phyloP scores from a whole-genome alignment of 2,329 filamentous ascomycete species.

The Elsinoe arachidis region DNA sequence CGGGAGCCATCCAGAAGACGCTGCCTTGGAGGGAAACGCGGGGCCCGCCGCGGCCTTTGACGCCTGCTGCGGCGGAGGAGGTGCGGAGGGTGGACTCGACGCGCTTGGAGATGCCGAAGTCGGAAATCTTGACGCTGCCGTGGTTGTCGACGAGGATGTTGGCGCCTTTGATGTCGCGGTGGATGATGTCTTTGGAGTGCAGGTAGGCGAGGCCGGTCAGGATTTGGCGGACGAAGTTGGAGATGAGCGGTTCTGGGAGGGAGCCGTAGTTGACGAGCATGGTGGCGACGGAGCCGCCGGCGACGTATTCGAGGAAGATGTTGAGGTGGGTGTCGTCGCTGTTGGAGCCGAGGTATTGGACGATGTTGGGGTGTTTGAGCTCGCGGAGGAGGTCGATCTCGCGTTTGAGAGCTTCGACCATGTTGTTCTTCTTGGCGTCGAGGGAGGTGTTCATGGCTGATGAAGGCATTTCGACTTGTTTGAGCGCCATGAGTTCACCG shows the following conservation, averaged over 20 bases:
- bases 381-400: slow-evolving; percentile 92
- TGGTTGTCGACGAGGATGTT: slow-evolving; percentile 99
- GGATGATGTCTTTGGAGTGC: slow-evolving; percentile 90
- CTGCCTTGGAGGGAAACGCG: slow-evolving; percentile 82
- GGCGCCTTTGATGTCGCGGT: slow-evolving; percentile 97
- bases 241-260: slow-evolving; percentile 82
- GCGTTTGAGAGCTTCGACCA: slow-evolving; percentile 94
- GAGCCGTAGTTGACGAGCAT: slow-evolving; percentile 99
- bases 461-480: slow-evolving; percentile 89
- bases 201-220: slow-evolving; percentile 86
- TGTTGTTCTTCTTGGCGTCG: slow-evolving; percentile 89
- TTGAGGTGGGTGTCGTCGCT: slow-evolving; percentile 87
- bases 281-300: slow-evolving; percentile 91
- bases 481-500: slow-evolving; percentile 93
- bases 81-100: slow-evolving; percentile 72
- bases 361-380: slow-evolving; percentile 91
- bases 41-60: slow-evolving; percentile 44
- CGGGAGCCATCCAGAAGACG: slow-evolving; percentile 99
- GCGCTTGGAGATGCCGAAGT: slow-evolving; percentile 98
- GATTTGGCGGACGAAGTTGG: slow-evolving; percentile 95
- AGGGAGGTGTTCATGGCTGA: slow-evolving; percentile 61
- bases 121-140: slow-evolving; percentile 96
- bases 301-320: slow-evolving; percentile 99
- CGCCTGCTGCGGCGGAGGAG: slow-evolving; percentile 6
- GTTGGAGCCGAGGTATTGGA: slow-evolving; percentile 93